Base-by-base conservation (phyloP, 2,329 filamentous ascomycete genomes). In the Chaetoscypha palmicola region DNA sequence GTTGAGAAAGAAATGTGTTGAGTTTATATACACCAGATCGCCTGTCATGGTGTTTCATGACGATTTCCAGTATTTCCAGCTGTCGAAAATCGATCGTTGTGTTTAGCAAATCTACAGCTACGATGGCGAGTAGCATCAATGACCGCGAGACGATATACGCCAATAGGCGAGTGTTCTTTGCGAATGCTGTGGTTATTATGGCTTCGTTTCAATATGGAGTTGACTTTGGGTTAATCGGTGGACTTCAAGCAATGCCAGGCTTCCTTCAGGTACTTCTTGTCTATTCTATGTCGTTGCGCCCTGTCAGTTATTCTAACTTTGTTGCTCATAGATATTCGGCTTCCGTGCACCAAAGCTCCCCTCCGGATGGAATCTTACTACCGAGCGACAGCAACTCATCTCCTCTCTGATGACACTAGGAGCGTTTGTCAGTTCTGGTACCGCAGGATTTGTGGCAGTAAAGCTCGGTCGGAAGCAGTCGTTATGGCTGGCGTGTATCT, bases 351-450 rank as follows among this genome's bases (percentile, higher is more conserved):
- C 19, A 11, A 43, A 39, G 5, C 51, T 45, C 30, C 47, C 47
- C 4, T 44, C 54, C 11, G 54, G 58, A 34, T 62, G 56, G 37
- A 50, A 49, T 20, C 38, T 38, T 24, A 40, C 70, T 64, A 66
- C 66, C 14, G 71, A 68, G 0, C 69, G 72, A 16, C 71, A 74
- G 49, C 68, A 70, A 51, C 64, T 74, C 3, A 74, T 74, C 49
- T 66, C 67, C 14, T 73, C 69, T 2, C 62, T 75, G 5, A 59
- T 74, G 16, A 74, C 68, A 1, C 61, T 74, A 2, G 71, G 72
- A 1, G 67, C 69, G 2, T 73, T 74, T 50, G 43, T 73, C 14
- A 72, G 69, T 4, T 70, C 47, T 3, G 39, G 36, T 68, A 1
- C 64, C 71, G n/a, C 59, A 66, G 16, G 69, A 61, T 4, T 74